Percentiles rank a stretch among this genome's conserved stretches.
phyloP scores from a whole-genome alignment of 2,329 filamentous ascomycete genomes.

The Trichoderma sp. region DNA sequence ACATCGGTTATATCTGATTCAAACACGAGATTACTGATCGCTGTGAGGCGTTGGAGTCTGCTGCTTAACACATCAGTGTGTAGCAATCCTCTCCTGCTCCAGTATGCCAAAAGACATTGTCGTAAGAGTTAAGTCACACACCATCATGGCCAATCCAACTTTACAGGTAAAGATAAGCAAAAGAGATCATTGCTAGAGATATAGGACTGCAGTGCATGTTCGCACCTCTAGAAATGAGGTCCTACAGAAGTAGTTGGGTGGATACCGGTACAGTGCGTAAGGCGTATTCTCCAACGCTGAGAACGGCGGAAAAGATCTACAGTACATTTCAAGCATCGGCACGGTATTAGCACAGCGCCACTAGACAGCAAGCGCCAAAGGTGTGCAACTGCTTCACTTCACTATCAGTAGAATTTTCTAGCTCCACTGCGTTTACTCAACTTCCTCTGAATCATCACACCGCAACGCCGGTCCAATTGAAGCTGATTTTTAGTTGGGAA shows the following conservation, averaged over 20 bases:
- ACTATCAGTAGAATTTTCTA: slow-evolving; percentile 1
- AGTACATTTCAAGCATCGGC: background rate
- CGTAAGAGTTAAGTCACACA: background rate
- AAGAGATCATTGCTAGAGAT: accelerated
- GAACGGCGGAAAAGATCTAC: background rate
- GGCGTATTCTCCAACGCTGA: background rate
- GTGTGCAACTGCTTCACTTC: background rate
- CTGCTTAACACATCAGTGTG: background rate
- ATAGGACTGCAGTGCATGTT: too few species aligned
- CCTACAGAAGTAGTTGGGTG: background rate
- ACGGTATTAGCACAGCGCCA: background rate
- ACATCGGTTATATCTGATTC: background rate
- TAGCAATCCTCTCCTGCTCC: background rate
- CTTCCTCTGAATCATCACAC: background rate
- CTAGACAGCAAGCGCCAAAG: background rate
- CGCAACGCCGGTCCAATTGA: background rate
- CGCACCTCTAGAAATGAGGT: background rate
- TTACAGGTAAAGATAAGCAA: background rate
- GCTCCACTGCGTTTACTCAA: slow-evolving; percentile 12
- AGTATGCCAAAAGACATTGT: background rate
- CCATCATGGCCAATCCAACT: background rate
- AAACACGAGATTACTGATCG: background rate
- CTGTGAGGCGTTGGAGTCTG: background rate
- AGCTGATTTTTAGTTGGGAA: background rate
- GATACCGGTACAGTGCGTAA: background rate